Evolutionary conservation across 106 monocot species (phyloP).

Genomic region (Dendrobium nobile): DNA sequence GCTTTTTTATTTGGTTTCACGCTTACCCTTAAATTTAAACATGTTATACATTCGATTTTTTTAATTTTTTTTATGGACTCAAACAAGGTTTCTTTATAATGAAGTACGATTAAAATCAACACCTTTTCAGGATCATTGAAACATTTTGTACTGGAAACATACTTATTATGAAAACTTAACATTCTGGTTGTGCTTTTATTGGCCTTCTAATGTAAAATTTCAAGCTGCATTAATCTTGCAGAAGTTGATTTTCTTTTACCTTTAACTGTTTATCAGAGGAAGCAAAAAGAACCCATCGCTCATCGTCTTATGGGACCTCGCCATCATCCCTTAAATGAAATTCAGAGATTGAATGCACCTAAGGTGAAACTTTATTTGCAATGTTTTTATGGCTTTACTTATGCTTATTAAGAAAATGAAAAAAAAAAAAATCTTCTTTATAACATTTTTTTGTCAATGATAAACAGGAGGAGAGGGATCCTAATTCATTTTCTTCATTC

Average conservation of each 20-base stretch:
- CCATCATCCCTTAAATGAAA: constrained; percentile 49
- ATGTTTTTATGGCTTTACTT: background rate
- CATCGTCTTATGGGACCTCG: constrained; percentile 60
- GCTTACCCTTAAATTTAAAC: too few species aligned
- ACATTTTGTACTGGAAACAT: too few species aligned
- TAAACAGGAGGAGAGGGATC: constrained; percentile 50
- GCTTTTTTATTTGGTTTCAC: too few species aligned
- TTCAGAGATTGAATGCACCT: constrained; percentile 49
- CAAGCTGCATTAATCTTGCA: background rate
- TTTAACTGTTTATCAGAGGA: constrained; percentile 28
- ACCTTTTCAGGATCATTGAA: too few species aligned
- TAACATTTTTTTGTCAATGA: constrained; percentile 1
- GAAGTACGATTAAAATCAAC: too few species aligned
- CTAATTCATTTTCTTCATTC: constrained; percentile 63
- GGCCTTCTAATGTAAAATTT: background rate
- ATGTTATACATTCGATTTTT: background rate
- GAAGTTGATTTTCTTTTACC: background rate
- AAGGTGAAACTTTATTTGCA: constrained; percentile 23
- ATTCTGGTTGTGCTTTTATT: too few species aligned
- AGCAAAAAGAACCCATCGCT: constrained; percentile 42
- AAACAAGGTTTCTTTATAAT: too few species aligned
- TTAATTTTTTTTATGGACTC: background rate
- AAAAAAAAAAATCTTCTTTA: background rate
- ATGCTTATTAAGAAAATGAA: background rate
- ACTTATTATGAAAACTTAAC: too few species aligned